Evolutionary conservation across 805 yeast genomes (phyloP).

Genomic region (Tetrapisispora nanseiensis): DNA sequence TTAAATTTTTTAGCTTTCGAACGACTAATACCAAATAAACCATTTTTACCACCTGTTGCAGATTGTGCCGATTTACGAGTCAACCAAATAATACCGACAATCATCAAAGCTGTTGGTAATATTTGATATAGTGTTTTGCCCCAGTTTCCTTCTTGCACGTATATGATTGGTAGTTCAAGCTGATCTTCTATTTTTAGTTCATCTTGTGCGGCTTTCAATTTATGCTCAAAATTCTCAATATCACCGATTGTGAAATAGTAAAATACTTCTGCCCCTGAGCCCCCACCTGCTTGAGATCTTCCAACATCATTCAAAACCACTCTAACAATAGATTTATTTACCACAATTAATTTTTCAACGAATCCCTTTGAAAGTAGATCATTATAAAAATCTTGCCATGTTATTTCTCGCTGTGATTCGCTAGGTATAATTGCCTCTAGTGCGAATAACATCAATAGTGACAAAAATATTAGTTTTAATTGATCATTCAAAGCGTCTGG

Average conservation of each 20-base stretch:
- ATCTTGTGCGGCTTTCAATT: constrained; percentile 65
- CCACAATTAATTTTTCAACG: constrained; percentile 64
- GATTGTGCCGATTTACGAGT: constrained; percentile 49
- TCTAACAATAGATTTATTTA: constrained; percentile 67
- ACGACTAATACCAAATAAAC: constrained; percentile 69
- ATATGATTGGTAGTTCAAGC: constrained; percentile 73
- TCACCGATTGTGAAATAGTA: constrained; percentile 77
- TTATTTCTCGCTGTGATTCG: constrained; percentile 44
- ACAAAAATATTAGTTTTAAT: constrained; percentile 28
- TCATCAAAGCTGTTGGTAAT: constrained; percentile 78
- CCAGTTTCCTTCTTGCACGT: constrained; percentile 60
- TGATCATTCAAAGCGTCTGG: constrained; percentile 28
- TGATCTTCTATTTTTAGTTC: constrained; percentile 50
- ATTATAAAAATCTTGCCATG: constrained; percentile 86
- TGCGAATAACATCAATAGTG: constrained; percentile 26
- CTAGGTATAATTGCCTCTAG: constrained; percentile 24
- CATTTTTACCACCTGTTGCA: constrained; percentile 47
- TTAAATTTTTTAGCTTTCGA: constrained; percentile 82
- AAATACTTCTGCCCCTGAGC: constrained; percentile 22
- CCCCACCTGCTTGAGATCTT: constrained; percentile 34
- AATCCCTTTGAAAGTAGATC: constrained; percentile 65
- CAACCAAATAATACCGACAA: constrained; percentile 82
- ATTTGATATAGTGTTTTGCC: constrained; percentile 58
- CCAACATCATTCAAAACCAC: constrained; percentile 58
- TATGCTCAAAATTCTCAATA: constrained; percentile 76